phyloP scores from a whole-genome alignment of 352 stramenopile species.

The Phytopythium vexans region DNA sequence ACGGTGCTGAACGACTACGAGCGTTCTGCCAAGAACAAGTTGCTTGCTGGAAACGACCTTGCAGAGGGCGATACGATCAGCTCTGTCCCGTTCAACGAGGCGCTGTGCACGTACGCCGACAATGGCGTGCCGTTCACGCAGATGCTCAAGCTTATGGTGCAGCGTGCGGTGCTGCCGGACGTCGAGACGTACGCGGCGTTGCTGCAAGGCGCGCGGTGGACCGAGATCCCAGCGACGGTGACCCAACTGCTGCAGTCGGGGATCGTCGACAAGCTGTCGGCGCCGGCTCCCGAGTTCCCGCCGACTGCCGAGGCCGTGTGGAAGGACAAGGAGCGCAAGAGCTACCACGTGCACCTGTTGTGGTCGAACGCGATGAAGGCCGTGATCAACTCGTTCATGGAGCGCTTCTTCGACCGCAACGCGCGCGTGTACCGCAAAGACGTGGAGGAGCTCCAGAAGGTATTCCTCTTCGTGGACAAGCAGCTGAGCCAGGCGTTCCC shows the following conservation, averaged over 20 bases:
- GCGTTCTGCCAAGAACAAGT: slow-evolving; percentile 6
- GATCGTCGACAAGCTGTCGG: slow-evolving; percentile 29
- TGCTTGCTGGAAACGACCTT: neutral
- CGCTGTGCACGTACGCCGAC: slow-evolving; percentile 50
- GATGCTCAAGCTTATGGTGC: slow-evolving; percentile 63
- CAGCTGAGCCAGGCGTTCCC: slow-evolving; percentile 56
- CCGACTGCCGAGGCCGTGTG: neutral
- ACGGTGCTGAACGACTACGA: slow-evolving; percentile 52
- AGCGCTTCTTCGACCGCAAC: slow-evolving; percentile 48
- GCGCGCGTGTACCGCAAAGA: slow-evolving; percentile 29
- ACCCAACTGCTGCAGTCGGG: slow-evolving; percentile 53
- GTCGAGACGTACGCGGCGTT: slow-evolving; percentile 60
- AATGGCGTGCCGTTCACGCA: slow-evolving; percentile 49
- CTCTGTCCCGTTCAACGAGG: slow-evolving; percentile 54
- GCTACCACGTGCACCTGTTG: slow-evolving; percentile 33
- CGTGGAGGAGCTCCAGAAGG: slow-evolving; percentile 48
- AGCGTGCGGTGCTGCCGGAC: slow-evolving; percentile 40
- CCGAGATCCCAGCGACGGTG: slow-evolving; percentile 60
- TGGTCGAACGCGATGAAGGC: slow-evolving; percentile 67
- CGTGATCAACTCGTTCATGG: slow-evolving; percentile 55
- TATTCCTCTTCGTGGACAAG: slow-evolving; percentile 56
- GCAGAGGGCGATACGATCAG: slow-evolving; percentile 14
- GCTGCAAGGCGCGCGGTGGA: slow-evolving; percentile 59
- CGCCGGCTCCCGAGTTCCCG: neutral
- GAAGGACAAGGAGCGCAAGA: slow-evolving; percentile 11